Percentiles rank a stretch among this genome's conserved stretches.
phyloP scores from a whole-genome alignment of 179 eudicot species.

The Patellifolia procumbens region DNA sequence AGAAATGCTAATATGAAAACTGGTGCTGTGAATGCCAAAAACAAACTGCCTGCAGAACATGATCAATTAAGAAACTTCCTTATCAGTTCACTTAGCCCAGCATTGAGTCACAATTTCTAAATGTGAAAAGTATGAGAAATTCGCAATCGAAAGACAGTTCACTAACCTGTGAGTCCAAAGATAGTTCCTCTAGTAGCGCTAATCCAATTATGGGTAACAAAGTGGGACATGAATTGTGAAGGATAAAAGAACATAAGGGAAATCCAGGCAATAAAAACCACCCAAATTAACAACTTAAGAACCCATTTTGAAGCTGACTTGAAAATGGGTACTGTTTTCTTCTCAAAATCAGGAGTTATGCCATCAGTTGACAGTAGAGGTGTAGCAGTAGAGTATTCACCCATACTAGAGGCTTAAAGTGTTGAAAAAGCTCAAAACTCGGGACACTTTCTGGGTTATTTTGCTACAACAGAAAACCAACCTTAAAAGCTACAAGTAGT shows the following conservation, averaged over 20 bases:
- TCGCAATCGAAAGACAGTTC: neutral
- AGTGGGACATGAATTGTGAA: constrained; percentile 22
- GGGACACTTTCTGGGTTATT: neutral
- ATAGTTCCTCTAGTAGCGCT: constrained; percentile 34
- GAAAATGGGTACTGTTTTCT: constrained; percentile 29
- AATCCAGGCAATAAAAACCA: constrained; percentile 60
- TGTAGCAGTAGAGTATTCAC: constrained; percentile 32
- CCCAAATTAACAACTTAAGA: constrained; percentile 61
- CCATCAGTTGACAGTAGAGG: constrained; percentile 40
- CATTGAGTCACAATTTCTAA: neutral
- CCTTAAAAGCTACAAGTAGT: neutral
- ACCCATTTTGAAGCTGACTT: constrained; percentile 47
- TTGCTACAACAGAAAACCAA: neutral
- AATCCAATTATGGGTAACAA: constrained; percentile 23
- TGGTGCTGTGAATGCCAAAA: constrained; percentile 60
- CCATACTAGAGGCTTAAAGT: constrained; percentile 39
- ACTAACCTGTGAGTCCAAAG: constrained; percentile 60
- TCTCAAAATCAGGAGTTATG: constrained; percentile 18
- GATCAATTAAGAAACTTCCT: constrained; percentile 10
- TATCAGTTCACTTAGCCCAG: neutral
- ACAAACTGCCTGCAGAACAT: constrained; percentile 56
- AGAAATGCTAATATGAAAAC: constrained; percentile 68
- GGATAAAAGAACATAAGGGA: constrained; percentile 56
- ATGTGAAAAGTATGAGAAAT: neutral
- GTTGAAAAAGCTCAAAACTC: neutral